Evolutionary conservation across 78 protist species (phyloP).

Genomic region (Emiliania huxleyi): DNA sequence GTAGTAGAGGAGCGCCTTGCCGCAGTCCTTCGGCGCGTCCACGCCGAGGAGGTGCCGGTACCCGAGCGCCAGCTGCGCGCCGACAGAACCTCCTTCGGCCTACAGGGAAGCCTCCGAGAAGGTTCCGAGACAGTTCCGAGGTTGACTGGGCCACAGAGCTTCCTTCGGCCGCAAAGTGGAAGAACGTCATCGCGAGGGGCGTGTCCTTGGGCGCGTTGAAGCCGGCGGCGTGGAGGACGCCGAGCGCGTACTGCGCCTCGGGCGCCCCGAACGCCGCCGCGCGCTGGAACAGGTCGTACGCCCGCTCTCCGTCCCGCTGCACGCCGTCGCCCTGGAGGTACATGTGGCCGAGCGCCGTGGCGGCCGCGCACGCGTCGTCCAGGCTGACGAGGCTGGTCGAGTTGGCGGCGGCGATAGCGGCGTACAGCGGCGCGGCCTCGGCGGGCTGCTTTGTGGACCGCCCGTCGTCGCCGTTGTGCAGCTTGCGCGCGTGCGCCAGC

Average conservation of each 20-base stretch:
- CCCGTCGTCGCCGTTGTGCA: background rate
- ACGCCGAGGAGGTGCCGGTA: slow-evolving; percentile 66
- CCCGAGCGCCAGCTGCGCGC: slow-evolving; percentile 59
- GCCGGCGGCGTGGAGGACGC: background rate
- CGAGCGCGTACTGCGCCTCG: background rate
- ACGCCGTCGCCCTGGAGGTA: background rate
- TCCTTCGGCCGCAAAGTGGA: slow-evolving; percentile 67
- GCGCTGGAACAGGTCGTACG: background rate
- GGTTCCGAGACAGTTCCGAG: too few species aligned
- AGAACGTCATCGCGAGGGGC: slow-evolving; percentile 38
- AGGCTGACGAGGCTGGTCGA: background rate
- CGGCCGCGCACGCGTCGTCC: background rate
- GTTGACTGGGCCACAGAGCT: slow-evolving; percentile 11
- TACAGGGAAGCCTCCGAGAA: too few species aligned
- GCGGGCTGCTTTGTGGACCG: background rate
- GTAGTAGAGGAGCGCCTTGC: slow-evolving; percentile 50
- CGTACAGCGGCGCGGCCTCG: background rate
- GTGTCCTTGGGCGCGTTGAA: background rate
- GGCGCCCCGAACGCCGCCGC: slow-evolving; percentile 1
- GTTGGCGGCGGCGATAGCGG: background rate
- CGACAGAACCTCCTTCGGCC: background rate
- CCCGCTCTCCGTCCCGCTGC: background rate
- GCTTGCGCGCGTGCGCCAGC: background rate
- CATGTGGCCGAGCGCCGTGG: background rate
- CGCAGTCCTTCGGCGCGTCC: slow-evolving; percentile 59